phyloP scores from a whole-genome alignment of 192 early-diverging fungal genomes.

The Rhizophagus prolifer region DNA sequence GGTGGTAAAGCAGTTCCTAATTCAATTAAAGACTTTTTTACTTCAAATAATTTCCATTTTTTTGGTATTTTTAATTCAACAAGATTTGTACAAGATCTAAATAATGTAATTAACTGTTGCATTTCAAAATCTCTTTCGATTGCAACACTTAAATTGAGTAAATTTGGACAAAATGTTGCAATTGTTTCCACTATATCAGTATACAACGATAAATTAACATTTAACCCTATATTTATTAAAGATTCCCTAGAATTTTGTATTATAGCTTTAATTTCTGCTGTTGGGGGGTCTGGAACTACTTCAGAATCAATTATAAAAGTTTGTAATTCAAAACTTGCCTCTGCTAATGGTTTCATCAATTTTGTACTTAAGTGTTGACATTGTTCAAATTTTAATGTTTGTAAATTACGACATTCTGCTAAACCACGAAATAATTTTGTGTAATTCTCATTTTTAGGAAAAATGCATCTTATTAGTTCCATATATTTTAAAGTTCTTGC shows the following conservation, averaged over 20 bases:
- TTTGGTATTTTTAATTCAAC: slow-evolving; percentile 7
- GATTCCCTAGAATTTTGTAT: slow-evolving; percentile 5
- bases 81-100: slow-evolving; percentile 3
- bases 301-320: slow-evolving; percentile 8
- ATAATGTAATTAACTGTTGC: not conserved
- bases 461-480: slow-evolving; percentile 4
- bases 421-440: not conserved
- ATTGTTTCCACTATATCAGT: slow-evolving; percentile 3
- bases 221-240: not conserved
- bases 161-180: slow-evolving; percentile 3
- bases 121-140: slow-evolving; percentile 3
- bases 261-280: not conserved
- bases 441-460: not conserved
- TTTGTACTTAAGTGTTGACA: slow-evolving; percentile 9
- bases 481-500: not conserved
- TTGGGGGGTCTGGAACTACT: not conserved
- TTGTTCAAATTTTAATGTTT: slow-evolving; percentile 11
- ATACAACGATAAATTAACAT: not conserved
- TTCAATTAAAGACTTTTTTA: not conserved
- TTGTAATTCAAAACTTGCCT: not conserved
- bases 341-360: slow-evolving; percentile 9
- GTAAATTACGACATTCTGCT: slow-evolving; percentile 11
- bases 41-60: not conserved
- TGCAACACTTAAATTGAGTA: slow-evolving; percentile 1
- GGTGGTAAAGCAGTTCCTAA: not conserved